phyloP scores from a whole-genome alignment of 306 rosid species.

The barrel medic (Medicago truncatula) region MtrunA17r5.0-ANR NC_053045.1:41376501-41377000 shows the following conservation, averaged over 20 bases:
- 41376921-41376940: not conserved
- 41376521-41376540: slow-evolving; percentile 82
- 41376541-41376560: slow-evolving; percentile 62
- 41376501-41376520: slow-evolving; percentile 77
- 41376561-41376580: slow-evolving; percentile 34
- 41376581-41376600: slow-evolving; percentile 56
- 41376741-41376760: slow-evolving; percentile 89
- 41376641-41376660: slow-evolving; percentile 91
- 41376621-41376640: slow-evolving; percentile 92
- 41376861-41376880: slow-evolving; percentile 6
- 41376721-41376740: slow-evolving; percentile 90
- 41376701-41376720: slow-evolving; percentile 94
- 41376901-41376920: slow-evolving; percentile 10
- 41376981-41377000: not conserved
- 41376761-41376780: slow-evolving; percentile 81
- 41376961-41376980: not conserved
- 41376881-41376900: slow-evolving; percentile 10
- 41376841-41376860: slow-evolving; percentile 2
- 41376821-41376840: not conserved
- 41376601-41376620: slow-evolving; percentile 86
- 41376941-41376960: not conserved
- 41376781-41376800: not conserved
- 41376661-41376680: slow-evolving; percentile 84
- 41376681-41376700: slow-evolving; percentile 96
- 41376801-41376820: no score